Evolutionary conservation across 176 grass and related monocot genomes (phyloP), one percentile per base, ranked within the genome.

Genomic region (sorghum (Sorghum bicolor)): DNA sequence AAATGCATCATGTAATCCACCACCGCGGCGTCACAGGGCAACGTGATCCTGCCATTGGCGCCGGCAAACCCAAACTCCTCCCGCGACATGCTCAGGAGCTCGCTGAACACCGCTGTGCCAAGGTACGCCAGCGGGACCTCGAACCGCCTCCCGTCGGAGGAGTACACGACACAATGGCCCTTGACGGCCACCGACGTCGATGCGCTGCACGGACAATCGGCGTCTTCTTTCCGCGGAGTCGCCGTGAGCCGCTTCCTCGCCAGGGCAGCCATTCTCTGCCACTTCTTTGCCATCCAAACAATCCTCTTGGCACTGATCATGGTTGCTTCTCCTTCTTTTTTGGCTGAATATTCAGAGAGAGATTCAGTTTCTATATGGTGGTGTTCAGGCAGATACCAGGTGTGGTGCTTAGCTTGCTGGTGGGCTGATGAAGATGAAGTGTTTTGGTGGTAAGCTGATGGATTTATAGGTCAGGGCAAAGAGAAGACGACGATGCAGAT

Each of bases 1-100:
- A 92, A 78, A 4, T 72, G 84, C 65, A 92, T 28, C 0, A 67
- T 80, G 20, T 95, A 90, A 32, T 95, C 85, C 74, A 92, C 74
- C 30, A 76, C 81, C 0, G 28, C 48, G 28, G 78, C 82, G 10
- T 95, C 87, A 10, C 79, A 95, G 0, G 79, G 75, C 79, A 94
- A 31, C 10, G 30, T 96, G 77, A 96, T 96, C 38, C 80, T 85
- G 17, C 82, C 90, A 14, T 80, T 65, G 34, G 50, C 63, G 63
- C 40, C 17, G 1, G 80, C 11, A 29, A 88, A 79, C 60, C 66
- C 80, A 1, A 82, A 87, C 64, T 87, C 86, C 34, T 82, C 79
- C 64, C 64, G 61, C 0, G 79, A 68, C 63, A 77, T 63, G 26
- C 25, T 72, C 26, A 88, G 58, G 52, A 88, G 86, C 86, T 83